These are phyloP conservation scores for Ogataea corticis DNA, from an alignment of 805 yeast genomes.

Conservation along the genomic window DNA sequence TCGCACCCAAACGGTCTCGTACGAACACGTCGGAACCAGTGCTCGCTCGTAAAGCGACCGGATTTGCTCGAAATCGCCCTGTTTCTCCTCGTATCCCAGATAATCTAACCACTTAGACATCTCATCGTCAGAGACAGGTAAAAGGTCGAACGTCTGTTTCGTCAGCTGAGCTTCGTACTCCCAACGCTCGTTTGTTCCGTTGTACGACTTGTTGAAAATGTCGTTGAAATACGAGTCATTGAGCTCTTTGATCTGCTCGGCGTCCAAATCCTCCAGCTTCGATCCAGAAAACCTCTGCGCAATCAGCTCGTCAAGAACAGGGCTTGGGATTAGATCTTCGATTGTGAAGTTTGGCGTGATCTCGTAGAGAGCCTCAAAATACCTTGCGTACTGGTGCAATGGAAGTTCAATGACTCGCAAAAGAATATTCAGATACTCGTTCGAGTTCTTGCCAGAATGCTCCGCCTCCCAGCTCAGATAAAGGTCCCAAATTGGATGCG, in stretches of 20 bases:
- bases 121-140: constrained; percentile 44
- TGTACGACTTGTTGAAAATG: constrained; percentile 48
- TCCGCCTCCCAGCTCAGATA: constrained; percentile 62
- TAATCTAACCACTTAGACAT: constrained; percentile 62
- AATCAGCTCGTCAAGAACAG: constrained; percentile 32
- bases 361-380: constrained; percentile 53
- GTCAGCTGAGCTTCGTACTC: constrained; percentile 64
- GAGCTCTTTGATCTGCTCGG: constrained; percentile 24
- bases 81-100: constrained; percentile 46
- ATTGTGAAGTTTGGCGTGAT: constrained; percentile 37
- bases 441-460: constrained; percentile 34
- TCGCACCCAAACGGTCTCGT: constrained; percentile 66
- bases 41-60: constrained; percentile 68
- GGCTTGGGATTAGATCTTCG: constrained; percentile 32
- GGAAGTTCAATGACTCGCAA: constrained; percentile 58
- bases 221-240: constrained; percentile 46
- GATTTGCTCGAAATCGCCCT: constrained; percentile 34
- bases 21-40: constrained; percentile 63
- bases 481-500: constrained; percentile 84
- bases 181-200: constrained; percentile 63
- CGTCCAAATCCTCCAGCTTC: constrained; percentile 14
- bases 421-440: constrained; percentile 42
- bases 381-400: constrained; percentile 82
- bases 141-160: constrained; percentile 57
- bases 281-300: constrained; percentile 13